Base-by-base conservation (phyloP, 805 yeast genomes). In the Kockiozyma suomiensis region DNA sequence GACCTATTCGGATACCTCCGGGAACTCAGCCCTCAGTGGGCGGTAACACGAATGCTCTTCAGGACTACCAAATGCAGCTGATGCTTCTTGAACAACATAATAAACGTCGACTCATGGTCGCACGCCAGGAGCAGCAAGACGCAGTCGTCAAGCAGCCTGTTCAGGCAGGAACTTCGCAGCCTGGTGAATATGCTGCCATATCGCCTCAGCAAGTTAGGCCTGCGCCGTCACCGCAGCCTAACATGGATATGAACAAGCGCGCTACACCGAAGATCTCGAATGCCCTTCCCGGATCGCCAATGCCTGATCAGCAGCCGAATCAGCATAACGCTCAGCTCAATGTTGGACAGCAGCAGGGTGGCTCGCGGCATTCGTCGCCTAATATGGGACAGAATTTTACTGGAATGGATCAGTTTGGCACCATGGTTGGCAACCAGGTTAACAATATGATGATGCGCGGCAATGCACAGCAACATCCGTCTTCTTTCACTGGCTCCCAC, bases 61-160 rank as follows among this genome's bases (percentile, higher is more conserved):
- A 86, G 68, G 96, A 89, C 70, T 89, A 90, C 72, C 96, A 89
- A 72, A 85, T 83, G 78, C 93, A 88, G 72, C 75, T 88, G 66
- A 81, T 87, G 81, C 71, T 86, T 55, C 75, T 90, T 69, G 96
- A 89, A 68, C 82, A 82, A 64, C 92, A 88, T 70, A 89, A 87
- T 72, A 85, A 86, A 70, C 84, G 83, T 71, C 79, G 88, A 56
- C 75, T 87, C 38, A 58, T 72, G 66, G 73, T 70, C n/a, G 74
- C 76, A 15, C 69, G 74, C n/a, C 75, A 73, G 56, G 74, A 73
- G 49, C 75, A 72, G 47, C 73, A 72, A 65, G 71, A 66, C 21
- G 61, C 61, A 10, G 59, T 48, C 17, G 45, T 58, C 35, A 59
- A 56, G 50, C 61, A 61, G 38, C 62, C 62, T 3, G 40, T 19